Percentiles rank a stretch among this genome's conserved stretches.
Conservation (phyloP, 495 filamentous ascomycete genomes). For the Clavariopsis aquatica region DNA sequence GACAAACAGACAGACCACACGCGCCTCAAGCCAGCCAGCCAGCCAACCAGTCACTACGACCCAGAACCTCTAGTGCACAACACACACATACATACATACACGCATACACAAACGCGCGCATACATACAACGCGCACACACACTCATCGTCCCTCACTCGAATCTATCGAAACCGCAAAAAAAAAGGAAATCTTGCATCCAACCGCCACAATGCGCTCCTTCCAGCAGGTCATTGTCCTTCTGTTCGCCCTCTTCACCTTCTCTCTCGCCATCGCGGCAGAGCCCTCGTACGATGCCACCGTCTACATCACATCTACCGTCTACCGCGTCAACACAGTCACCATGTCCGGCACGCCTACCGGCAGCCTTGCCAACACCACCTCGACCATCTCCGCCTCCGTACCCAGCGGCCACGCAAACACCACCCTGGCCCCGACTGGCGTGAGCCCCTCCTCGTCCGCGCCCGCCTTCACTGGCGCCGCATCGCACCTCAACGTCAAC, state of each 20-base stretch:
- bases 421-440: conserved; percentile 10
- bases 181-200: conserved; percentile 1
- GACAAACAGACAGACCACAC: no score
- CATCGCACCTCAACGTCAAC: conserved; percentile 31
- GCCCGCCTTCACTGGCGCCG: conserved; percentile 28
- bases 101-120: no score
- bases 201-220: conserved; percentile 28
- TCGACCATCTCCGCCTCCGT: conserved; percentile 21
- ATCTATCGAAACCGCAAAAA: no score
- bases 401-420: conserved; percentile 8
- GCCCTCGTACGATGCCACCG: conserved; percentile 32
- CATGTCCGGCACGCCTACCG: conserved; percentile 28
- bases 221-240: conserved; percentile 29
- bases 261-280: conserved; percentile 32
- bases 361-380: conserved; percentile 20
- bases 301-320: conserved; percentile 35
- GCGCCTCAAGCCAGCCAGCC: no score
- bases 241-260: conserved; percentile 29
- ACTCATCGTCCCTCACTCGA: no score
- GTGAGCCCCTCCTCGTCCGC: background rate
- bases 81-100: no score
- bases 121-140: no score
- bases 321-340: conserved; percentile 35
- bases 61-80: no score
- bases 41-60: no score